Evolutionary conservation across 768 basidiomycete genomes (phyloP).

Genomic region (Boletus coccyginus): DNA sequence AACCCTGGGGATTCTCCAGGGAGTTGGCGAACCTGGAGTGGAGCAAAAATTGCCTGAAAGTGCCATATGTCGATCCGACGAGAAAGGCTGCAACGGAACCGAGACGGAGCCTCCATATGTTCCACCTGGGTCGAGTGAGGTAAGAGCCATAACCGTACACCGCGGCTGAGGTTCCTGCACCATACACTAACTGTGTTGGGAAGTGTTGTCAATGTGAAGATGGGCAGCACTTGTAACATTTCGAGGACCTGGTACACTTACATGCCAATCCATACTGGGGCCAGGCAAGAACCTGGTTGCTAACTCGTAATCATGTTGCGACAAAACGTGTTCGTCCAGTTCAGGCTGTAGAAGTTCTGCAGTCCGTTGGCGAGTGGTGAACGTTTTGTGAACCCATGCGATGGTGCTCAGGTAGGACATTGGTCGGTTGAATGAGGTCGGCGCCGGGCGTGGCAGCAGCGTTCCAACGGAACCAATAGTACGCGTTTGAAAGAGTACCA

Average conservation of each 20-base stretch:
- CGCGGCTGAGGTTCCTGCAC: slow-evolving; percentile 21
- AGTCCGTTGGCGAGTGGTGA: slow-evolving; percentile 38
- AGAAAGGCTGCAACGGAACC: slow-evolving; percentile 24
- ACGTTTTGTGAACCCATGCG: slow-evolving; percentile 43
- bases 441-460: neutral
- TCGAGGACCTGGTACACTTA: slow-evolving; percentile 28
- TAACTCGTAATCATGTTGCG: slow-evolving; percentile 52
- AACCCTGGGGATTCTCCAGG: slow-evolving; percentile 30
- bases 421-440: neutral
- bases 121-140: slow-evolving; percentile 29
- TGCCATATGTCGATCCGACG: slow-evolving; percentile 34
- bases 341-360: slow-evolving; percentile 31
- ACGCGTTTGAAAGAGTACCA: neutral
- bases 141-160: slow-evolving; percentile 26
- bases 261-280: slow-evolving; percentile 42
- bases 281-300: slow-evolving; percentile 54
- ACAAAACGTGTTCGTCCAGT: slow-evolving; percentile 26
- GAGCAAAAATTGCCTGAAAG: slow-evolving; percentile 26
- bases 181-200: slow-evolving; percentile 20
- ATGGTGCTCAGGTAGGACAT: slow-evolving; percentile 30
- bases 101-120: slow-evolving; percentile 23
- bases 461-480: neutral
- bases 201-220: slow-evolving; percentile 1
- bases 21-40: slow-evolving; percentile 31
- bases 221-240: neutral